Evolutionary conservation across 768 basidiomycete genomes (phyloP), one percentile per base, ranked within the genome.

Genomic region (Lactarius vividus): DNA sequence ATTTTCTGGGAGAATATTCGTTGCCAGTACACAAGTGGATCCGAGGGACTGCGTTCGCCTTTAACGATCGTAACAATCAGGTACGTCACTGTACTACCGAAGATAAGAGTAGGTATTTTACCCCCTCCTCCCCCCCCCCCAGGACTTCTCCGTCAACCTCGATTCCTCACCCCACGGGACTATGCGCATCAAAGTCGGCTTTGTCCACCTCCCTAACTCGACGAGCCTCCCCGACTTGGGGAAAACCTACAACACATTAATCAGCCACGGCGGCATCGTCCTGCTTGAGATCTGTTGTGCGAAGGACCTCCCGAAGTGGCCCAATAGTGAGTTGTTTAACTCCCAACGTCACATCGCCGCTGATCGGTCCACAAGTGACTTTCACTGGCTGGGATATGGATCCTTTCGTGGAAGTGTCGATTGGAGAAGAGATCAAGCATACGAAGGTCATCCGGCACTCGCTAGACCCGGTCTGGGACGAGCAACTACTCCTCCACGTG

Each of bases 241-340:
- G 44, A 23, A 10, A 8, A 46, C 10, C 8, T 46, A n/a, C 44
- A n/a, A 46, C n/a, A 2, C n/a, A 11, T 20, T 46, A n/a, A 9
- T 16, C n/a, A 46, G n/a, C 10, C n/a, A 4, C n/a, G 10, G 9
- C 3, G 40, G 40, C 1, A 40, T 40, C 16, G 16, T 40, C 16
- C 15, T 40, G 16, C 40, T 40, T 40, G 40, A 40, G 40, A 40
- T 40, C 40, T 40, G 6, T 18, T 15, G 40, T 6, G 40, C 40
- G 15, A 40, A 63, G 90, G 91, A 60, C 88, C 83, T 0, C 59
- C 73, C 0, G 88, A 18, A 40, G 15, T 16, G 40, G 40, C 40
- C 70, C 0, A 84, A 83, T 4, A 94, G 40, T 40, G 16, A 40
- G 40, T 40, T 40, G 15, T 18, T 40, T 18, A 4, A 40, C 16